These are phyloP conservation scores for Testicularia cyperi DNA, from an alignment of 1,284 basidiomycete genomes.

Conservation along the genomic window DNA sequence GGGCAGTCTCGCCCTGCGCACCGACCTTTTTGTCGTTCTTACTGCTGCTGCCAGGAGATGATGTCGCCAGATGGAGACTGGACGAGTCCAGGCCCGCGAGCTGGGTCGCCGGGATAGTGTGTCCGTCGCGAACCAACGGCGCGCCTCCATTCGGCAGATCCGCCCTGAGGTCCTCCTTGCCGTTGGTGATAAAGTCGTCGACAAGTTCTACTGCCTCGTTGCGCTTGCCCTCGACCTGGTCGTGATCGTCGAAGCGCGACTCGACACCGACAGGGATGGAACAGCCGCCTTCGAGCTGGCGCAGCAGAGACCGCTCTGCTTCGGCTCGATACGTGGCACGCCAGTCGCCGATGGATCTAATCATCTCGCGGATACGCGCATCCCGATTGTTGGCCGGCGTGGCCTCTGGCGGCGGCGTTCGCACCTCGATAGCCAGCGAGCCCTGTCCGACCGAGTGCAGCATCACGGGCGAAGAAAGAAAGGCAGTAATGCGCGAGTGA, in stretches of 20 bases:
- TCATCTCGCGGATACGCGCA: conserved; percentile 44
- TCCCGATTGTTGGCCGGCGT: conserved; percentile 46
- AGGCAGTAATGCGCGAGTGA: conserved; percentile 73
- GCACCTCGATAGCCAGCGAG: conserved; percentile 84
- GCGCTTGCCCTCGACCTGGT: conserved; percentile 43
- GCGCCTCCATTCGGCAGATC: conserved; percentile 30
- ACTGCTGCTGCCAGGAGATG: conserved; percentile 7
- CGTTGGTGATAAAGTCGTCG: conserved; percentile 30
- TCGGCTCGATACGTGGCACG: conserved; percentile 50
- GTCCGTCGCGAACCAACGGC: conserved; percentile 29
- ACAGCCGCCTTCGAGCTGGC: conserved; percentile 91
- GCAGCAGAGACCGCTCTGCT: conserved; percentile 78
- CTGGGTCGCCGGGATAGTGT: conserved; percentile 41
- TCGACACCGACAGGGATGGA: conserved; percentile 92
- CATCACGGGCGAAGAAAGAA: conserved; percentile 72
- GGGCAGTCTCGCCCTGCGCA: not conserved
- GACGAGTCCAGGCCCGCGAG: not conserved
- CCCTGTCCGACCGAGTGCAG: conserved; percentile 93
- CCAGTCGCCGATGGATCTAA: conserved; percentile 55
- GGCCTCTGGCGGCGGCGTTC: conserved; percentile 61
- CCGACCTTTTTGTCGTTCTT: too few relatives aligned
- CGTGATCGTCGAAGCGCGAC: conserved; percentile 62
- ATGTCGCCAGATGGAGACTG: not conserved
- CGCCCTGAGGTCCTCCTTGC: conserved; percentile 16
- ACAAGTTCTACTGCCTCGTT: conserved; percentile 42